These are phyloP conservation scores for Theobroma grandiflorum DNA, from an alignment of 441 rosid genomes.

Conservation along the genomic window DNA sequence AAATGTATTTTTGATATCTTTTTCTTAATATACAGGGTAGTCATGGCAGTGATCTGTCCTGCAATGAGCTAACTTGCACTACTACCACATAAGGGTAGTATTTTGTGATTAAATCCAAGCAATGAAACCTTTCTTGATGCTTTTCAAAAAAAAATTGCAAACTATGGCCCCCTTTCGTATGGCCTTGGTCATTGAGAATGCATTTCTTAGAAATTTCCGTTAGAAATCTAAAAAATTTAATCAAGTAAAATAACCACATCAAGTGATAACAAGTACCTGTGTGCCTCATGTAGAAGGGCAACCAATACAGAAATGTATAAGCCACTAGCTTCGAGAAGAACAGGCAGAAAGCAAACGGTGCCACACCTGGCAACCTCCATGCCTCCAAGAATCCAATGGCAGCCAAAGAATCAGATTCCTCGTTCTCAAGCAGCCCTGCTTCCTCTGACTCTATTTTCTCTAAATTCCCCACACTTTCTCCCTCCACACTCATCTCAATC, in stretches of 20 bases:
- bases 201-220: background rate
- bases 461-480: conserved; percentile 35
- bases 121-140: too few relatives aligned
- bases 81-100: too few relatives aligned
- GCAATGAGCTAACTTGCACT: too few relatives aligned
- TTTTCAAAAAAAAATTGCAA: background rate
- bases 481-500: conserved; percentile 58
- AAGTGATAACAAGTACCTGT: conserved; percentile 62
- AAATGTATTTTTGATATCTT: too few relatives aligned
- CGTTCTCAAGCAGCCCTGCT: conserved; percentile 48
- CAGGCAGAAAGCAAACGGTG: conserved; percentile 81
- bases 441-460: conserved; percentile 69
- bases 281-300: conserved; percentile 91
- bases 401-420: conserved; percentile 41
- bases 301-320: conserved; percentile 91
- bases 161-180: background rate
- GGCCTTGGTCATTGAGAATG: conserved; percentile 4
- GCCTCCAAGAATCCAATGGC: conserved; percentile 88
- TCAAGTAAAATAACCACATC: background rate
- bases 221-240: background rate
- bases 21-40: too few relatives aligned
- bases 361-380: conserved; percentile 90
- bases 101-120: too few relatives aligned
- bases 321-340: conserved; percentile 95
- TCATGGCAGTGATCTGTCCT: too few relatives aligned